phyloP scores from a whole-genome alignment of 108 stramenopile genomes.

The Cyclotella cryptica region DNA sequence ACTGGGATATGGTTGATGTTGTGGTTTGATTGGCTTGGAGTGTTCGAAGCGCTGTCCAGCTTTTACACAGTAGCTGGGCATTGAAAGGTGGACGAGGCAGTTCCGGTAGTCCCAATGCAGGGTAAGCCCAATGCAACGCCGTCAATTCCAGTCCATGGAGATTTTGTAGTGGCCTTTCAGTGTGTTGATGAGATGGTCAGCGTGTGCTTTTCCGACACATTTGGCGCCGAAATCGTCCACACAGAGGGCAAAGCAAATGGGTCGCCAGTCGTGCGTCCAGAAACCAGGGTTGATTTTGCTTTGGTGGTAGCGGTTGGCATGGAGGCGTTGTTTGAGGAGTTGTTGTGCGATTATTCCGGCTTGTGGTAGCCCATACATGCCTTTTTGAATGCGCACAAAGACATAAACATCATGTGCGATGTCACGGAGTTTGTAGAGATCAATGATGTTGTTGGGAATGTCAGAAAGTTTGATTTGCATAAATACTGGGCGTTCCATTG shows the following conservation, averaged over 20 bases:
- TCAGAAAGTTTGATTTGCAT: constrained; percentile 36
- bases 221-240: constrained; percentile 65
- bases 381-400: constrained; percentile 30
- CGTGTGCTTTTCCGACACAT: constrained; percentile 42
- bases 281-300: constrained; percentile 47
- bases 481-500: constrained; percentile 4
- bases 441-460: constrained; percentile 34
- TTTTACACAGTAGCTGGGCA: neutral
- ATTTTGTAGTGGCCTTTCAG: constrained; percentile 31
- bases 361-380: constrained; percentile 61
- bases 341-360: constrained; percentile 53
- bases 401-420: constrained; percentile 4
- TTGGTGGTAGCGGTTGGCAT: constrained; percentile 23
- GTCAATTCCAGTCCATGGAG: constrained; percentile 37
- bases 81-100: constrained; percentile 40
- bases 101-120: constrained; percentile 55
- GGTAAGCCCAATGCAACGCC: constrained; percentile 38
- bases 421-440: constrained; percentile 27
- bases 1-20: neutral
- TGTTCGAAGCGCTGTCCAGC: neutral
- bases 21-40: neutral
- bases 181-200: constrained; percentile 43
- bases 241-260: constrained; percentile 37
- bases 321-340: constrained; percentile 15
- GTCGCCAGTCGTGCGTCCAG: constrained; percentile 34